Percentiles rank a stretch among this genome's conserved stretches.
These are phyloP conservation scores for Saccharum spontaneum DNA, from an alignment of 176 grass and related monocot species.

Conservation along the genomic window DNA sequence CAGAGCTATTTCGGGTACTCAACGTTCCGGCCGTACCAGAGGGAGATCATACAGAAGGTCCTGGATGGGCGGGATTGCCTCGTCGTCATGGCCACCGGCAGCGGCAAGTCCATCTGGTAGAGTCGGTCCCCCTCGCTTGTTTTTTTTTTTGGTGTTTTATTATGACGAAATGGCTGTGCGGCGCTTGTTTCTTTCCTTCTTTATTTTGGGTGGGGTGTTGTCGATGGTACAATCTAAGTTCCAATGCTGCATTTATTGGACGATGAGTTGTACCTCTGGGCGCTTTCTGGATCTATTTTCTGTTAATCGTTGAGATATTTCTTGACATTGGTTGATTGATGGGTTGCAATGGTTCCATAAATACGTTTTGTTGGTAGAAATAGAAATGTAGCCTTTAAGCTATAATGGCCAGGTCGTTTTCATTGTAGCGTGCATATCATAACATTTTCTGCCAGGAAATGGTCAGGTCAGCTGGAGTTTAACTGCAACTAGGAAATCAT, in stretches of 20 bases:
- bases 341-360: background rate
- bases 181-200: background rate
- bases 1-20: constrained; percentile 79
- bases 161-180: background rate
- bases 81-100: constrained; percentile 96
- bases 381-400: background rate
- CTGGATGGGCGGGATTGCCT: constrained; percentile 71
- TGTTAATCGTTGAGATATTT: background rate
- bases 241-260: background rate
- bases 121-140: background rate
- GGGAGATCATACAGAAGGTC: constrained; percentile 74
- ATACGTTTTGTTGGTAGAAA: background rate
- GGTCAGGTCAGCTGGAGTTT: background rate
- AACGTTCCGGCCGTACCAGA: constrained; percentile 67
- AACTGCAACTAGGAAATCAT: background rate
- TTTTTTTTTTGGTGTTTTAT: background rate
- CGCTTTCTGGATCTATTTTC: background rate
- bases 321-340: background rate
- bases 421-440: background rate
- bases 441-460: background rate
- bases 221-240: too few species aligned
- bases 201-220: background rate
- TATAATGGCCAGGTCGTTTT: background rate
- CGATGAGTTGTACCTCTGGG: background rate
- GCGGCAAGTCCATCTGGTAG: constrained; percentile 89